Evolutionary conservation across 2,329 filamentous ascomycete genomes (phyloP), one percentile per base, ranked within the genome.

Genomic region (Immersiporthe knoxdaviesiana): DNA sequence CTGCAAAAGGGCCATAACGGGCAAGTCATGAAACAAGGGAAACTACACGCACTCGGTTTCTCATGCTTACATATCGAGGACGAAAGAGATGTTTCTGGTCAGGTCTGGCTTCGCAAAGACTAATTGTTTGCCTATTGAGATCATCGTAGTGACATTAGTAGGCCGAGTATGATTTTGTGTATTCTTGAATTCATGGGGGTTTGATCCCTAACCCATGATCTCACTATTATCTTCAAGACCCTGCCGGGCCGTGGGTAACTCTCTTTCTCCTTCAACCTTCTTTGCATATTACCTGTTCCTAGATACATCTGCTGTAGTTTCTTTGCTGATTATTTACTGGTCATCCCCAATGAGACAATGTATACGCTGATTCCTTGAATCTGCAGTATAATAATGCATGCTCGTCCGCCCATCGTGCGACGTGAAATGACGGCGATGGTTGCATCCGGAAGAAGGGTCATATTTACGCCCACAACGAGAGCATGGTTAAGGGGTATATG

Each of bases 381-480:
- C 5, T 58, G 16, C 12, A 35, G 41, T 41, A 61, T 52, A 66
- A 52, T 5, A 66, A 39, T n/a, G n/a, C n/a, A 41, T 32, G 47
- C 18, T 44, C 32, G 12, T 12, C 52, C 12, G 56, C 56, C 30
- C 61, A 61, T n/a, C n/a, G n/a, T n/a, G n/a, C n/a, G n/a, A n/a
- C n/a, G n/a, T n/a, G n/a, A n/a, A n/a, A n/a, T n/a, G n/a, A n/a
- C n/a, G n/a, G n/a, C n/a, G n/a, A n/a, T n/a, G n/a, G n/a, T n/a
- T n/a, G n/a, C n/a, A n/a, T n/a, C n/a, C n/a, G n/a, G n/a, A n/a
- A n/a, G n/a, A n/a, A n/a, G n/a, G n/a, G n/a, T n/a, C n/a, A n/a
- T n/a, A n/a, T n/a, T n/a, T n/a, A n/a, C n/a, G n/a, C n/a, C n/a
- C n/a, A n/a, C n/a, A n/a, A n/a, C n/a, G n/a, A n/a, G n/a, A n/a